Evolutionary conservation across 495 filamentous ascomycete species (phyloP).

Genomic region (Podospora sp.): DNA sequence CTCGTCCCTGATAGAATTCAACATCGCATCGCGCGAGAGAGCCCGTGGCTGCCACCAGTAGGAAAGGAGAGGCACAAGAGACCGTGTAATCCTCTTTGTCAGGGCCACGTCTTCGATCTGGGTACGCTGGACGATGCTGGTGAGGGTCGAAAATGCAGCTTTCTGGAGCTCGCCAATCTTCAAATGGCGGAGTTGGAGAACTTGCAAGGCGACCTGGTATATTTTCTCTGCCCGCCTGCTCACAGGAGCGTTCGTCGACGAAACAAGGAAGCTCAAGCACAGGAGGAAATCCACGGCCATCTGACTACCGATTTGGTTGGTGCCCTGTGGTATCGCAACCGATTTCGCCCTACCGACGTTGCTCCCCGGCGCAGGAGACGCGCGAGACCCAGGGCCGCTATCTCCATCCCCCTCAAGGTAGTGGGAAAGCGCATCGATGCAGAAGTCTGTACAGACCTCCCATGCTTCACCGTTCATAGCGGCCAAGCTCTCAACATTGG

Average conservation of each 20-base stretch:
- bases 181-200: conserved; percentile 61
- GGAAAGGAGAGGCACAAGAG: conserved; percentile 70
- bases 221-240: conserved; percentile 60
- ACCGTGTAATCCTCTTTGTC: conserved; percentile 56
- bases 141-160: conserved; percentile 73
- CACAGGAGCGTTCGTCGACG: conserved; percentile 72
- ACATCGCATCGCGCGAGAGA: conserved; percentile 68
- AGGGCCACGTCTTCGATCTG: conserved; percentile 69
- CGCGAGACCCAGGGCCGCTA: conserved; percentile 32
- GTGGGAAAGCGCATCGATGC: conserved; percentile 53
- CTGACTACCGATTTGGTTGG: conserved; percentile 35
- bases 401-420: conserved; percentile 45
- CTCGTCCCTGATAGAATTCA: conserved; percentile 59
- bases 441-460: conserved; percentile 70
- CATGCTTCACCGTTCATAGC: conserved; percentile 59
- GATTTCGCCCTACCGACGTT: conserved; percentile 36
- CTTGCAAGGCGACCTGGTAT: conserved; percentile 58
- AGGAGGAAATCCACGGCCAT: conserved; percentile 60
- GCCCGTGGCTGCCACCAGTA: conserved; percentile 73
- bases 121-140: conserved; percentile 64
- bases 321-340: conserved; percentile 15
- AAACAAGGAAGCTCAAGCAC: conserved; percentile 67
- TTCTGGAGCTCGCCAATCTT: conserved; percentile 66
- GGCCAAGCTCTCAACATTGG: conserved; percentile 77
- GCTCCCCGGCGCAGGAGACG: conserved; percentile 46